Evolutionary conservation across 441 rosid species (phyloP).

Genomic region (Brassica balearica): DNA sequence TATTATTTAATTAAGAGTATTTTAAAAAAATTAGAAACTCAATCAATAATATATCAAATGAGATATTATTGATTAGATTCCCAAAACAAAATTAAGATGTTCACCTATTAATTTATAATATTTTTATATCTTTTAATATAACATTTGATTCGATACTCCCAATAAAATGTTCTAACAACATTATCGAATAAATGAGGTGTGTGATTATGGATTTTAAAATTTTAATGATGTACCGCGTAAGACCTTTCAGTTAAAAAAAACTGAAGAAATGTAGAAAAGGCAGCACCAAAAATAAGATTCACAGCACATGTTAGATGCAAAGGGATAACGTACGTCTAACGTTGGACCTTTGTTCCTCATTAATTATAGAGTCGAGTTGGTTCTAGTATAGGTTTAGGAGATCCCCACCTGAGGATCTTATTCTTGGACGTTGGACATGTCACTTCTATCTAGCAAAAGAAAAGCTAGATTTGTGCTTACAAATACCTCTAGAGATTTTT

Average conservation of each 20-base stretch:
- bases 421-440: not conserved
- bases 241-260: not conserved
- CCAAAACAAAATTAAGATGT: too few relatives aligned
- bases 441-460: conserved; percentile 1
- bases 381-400: conserved; percentile 2
- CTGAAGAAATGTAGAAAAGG: not conserved
- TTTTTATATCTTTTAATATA: too few relatives aligned
- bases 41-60: too few relatives aligned
- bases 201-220: too few relatives aligned
- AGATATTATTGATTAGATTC: too few relatives aligned
- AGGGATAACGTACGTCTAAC: not conserved
- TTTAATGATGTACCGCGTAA: too few relatives aligned
- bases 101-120: too few relatives aligned
- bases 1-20: too few relatives aligned
- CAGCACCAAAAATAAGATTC: not conserved
- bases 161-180: too few relatives aligned
- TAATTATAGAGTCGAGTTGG: not conserved
- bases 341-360: not conserved
- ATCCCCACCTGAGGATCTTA: not conserved
- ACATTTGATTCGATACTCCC: too few relatives aligned
- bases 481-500: not conserved
- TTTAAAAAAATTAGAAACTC: too few relatives aligned
- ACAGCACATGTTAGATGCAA: not conserved
- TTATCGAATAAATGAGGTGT: too few relatives aligned
- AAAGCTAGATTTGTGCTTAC: not conserved